Conservation (phyloP, 2,329 filamentous ascomycete species). For the Colletotrichum brevisporum region DNA sequence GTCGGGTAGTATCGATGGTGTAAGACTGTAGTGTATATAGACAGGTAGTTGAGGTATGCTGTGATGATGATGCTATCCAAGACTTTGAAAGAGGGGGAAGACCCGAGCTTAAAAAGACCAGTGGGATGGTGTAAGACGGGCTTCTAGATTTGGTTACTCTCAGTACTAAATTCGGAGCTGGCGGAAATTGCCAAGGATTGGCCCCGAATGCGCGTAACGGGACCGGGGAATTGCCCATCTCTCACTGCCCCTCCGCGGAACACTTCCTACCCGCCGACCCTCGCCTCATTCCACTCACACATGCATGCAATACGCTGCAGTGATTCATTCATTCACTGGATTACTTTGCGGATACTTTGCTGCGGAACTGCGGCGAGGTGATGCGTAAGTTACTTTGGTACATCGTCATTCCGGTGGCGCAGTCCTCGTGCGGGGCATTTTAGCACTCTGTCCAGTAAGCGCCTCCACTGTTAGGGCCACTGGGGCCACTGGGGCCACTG, state of each 20-base stretch:
- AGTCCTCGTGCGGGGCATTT: constrained; percentile 28
- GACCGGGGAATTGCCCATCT: constrained; percentile 7
- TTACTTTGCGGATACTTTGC: too few relatives aligned
- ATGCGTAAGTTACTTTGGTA: too few relatives aligned
- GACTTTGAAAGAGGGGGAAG: background rate
- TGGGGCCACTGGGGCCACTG: background rate
- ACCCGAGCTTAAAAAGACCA: constrained; percentile 21
- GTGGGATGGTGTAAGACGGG: background rate
- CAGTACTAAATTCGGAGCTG: constrained; percentile 16
- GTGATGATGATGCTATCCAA: background rate
- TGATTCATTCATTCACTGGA: too few relatives aligned
- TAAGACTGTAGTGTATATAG: background rate
- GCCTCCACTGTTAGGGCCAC: background rate
- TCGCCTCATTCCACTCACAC: background rate
- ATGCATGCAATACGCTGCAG: too few relatives aligned
- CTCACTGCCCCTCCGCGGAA: background rate
- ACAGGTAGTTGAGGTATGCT: background rate
- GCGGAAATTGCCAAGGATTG: constrained; percentile 35
- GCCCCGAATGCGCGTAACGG: background rate
- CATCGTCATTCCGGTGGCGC: constrained; percentile 33
- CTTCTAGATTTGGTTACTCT: background rate
- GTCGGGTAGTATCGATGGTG: background rate
- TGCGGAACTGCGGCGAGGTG: too few relatives aligned
- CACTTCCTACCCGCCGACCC: constrained; percentile 5
- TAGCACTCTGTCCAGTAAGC: background rate